phyloP scores from a whole-genome alignment of 805 yeast species.

The Starmerella potacharoeniae region DNA sequence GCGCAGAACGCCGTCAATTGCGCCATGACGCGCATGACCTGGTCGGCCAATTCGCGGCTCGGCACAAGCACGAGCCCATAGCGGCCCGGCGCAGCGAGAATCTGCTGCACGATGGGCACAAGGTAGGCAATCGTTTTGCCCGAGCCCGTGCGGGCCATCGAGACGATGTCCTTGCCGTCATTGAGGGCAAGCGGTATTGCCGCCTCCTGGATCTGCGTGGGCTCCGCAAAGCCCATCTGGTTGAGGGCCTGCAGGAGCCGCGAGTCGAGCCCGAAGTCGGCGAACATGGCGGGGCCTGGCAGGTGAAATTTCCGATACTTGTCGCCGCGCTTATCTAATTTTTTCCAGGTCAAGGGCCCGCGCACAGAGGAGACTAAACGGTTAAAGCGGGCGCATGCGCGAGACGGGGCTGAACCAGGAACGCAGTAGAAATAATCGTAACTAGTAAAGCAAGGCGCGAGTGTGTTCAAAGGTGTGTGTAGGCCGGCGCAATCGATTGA shows the following conservation, averaged over 20 bases:
- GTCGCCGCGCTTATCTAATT: conserved; percentile 6
- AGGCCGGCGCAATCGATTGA: no score
- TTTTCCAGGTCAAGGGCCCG: background rate
- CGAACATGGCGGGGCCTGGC: conserved; percentile 36
- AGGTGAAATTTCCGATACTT: background rate
- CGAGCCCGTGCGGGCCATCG: conserved; percentile 89
- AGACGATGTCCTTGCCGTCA: conserved; percentile 83
- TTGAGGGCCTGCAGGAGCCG: conserved; percentile 75
- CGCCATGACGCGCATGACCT: conserved; percentile 61
- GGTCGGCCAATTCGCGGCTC: conserved; percentile 81
- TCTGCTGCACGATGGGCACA: conserved; percentile 73
- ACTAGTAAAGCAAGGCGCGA: no score
- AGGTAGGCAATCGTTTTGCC: conserved; percentile 90
- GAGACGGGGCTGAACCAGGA: no score
- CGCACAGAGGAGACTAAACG: no score
- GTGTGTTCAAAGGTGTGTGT: no score
- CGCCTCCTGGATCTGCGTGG: conserved; percentile 81
- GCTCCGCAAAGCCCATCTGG: conserved; percentile 66
- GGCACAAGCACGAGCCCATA: conserved; percentile 73
- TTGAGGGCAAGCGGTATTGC: conserved; percentile 88
- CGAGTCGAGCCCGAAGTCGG: conserved; percentile 67
- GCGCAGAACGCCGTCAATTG: conserved; percentile 59
- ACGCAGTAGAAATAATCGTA: no score
- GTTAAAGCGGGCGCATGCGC: background rate
- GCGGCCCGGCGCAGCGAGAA: conserved; percentile 37